Evolutionary conservation across 1,284 basidiomycete species (phyloP), one percentile per base, ranked within the genome.

Genomic region (Wallemia ichthyophaga): DNA sequence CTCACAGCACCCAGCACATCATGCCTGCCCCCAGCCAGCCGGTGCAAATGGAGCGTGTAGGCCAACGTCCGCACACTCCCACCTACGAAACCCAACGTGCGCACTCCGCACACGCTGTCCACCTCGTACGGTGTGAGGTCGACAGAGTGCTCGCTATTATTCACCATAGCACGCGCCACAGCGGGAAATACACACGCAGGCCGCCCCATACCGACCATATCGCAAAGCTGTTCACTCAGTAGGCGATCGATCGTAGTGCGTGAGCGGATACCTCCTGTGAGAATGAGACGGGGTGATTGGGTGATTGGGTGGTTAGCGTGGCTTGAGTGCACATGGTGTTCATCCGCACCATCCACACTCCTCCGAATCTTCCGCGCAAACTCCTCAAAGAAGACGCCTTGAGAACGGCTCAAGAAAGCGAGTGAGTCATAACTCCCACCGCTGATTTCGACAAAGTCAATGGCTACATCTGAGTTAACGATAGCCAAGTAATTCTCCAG

Each of bases 341-440:
- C n/a, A n/a, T n/a, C n/a, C n/a, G n/a, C n/a, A n/a, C n/a, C n/a
- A n/a, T n/a, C n/a, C n/a, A n/a, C n/a, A n/a, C n/a, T n/a, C n/a
- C n/a, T n/a, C n/a, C n/a, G 21, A 59, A 33, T 7, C 53, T 17
- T 17, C 17, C 37, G n/a, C 5, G 9, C 59, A 56, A 61, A 53
- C 60, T 27, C 1, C 56, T 24, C 15, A 24, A 27, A 25, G 31
- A 56, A 9, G 27, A 57, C n/a, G n/a, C 19, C 48, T 57, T 15
- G n/a, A 25, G 9, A 59, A 62, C 55, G 28, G 65, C 65, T 21
- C 5, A 48, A 21, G 37, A 48, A 48, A 15, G n/a, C 62, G 25
- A 68, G 68, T 27, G 64, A 66, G 25, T 63, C 60, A 58, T 71
- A 71, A 19, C 61, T 69, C 1, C 70, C 70, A 0, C 70, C 70